Evolutionary conservation across 352 stramenopile genomes (phyloP).

Genomic region (Aphanomyces invadans): DNA sequence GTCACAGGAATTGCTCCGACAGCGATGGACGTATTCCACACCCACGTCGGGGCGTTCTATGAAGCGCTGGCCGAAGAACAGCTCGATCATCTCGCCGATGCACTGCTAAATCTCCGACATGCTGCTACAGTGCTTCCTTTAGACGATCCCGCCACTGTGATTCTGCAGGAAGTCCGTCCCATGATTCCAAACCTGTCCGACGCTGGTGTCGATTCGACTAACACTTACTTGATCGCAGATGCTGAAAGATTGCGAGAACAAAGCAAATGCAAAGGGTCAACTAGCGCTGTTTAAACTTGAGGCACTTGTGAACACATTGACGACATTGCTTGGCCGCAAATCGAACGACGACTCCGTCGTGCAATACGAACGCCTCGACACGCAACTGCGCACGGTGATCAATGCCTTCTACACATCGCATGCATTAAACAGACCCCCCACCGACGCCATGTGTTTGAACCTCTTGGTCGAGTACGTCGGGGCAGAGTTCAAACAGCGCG

Average conservation of each 20-base stretch:
- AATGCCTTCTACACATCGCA: constrained; percentile 22
- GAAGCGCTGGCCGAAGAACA: constrained; percentile 68
- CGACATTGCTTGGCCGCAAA: constrained; percentile 37
- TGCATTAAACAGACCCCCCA: not conserved
- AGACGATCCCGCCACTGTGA: constrained; percentile 26
- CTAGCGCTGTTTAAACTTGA: constrained; percentile 40
- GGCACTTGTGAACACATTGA: constrained; percentile 33
- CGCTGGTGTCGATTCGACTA: not conserved
- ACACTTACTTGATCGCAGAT: constrained; percentile 32
- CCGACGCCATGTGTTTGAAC: not conserved
- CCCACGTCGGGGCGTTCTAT: constrained; percentile 75
- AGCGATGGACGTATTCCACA: constrained; percentile 38
- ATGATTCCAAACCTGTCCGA: not conserved
- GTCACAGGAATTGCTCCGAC: no score
- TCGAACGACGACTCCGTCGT: constrained; percentile 2
- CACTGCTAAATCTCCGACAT: constrained; percentile 26
- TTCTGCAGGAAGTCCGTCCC: constrained; percentile 63
- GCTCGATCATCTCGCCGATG: constrained; percentile 33
- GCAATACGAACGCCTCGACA: constrained; percentile 9
- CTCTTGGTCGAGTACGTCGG: constrained; percentile 7
- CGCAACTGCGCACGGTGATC: not conserved
- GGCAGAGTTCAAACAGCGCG: constrained; percentile 31
- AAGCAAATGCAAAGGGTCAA: constrained; percentile 40
- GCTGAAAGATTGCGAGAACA: constrained; percentile 62
- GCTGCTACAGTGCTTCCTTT: constrained; percentile 20